A percentile compares a stretch with the other conserved stretches of the same genome.
These are phyloP conservation scores for Heterobasidion parviporum DNA, from an alignment of 1,284 basidiomycete species.

Conservation along the genomic window DNA sequence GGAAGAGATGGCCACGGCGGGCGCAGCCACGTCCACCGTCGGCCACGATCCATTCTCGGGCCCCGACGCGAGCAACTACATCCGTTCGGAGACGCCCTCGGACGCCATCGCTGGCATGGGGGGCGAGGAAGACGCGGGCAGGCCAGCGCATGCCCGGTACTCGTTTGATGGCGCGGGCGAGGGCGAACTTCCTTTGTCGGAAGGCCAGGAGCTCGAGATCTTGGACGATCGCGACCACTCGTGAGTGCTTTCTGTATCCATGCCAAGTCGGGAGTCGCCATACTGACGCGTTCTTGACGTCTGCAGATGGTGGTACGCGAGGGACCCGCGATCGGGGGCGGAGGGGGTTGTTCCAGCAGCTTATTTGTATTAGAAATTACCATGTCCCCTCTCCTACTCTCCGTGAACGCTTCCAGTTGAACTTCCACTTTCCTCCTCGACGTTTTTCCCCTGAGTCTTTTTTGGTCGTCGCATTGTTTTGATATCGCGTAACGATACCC, in stretches of 20 bases:
- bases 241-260: slow-evolving; percentile 37
- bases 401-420: background rate
- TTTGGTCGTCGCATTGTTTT: background rate
- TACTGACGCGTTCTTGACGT: slow-evolving; percentile 6
- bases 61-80: slow-evolving; percentile 65
- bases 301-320: slow-evolving; percentile 85
- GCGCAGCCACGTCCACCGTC: slow-evolving; percentile 10
- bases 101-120: slow-evolving; percentile 52
- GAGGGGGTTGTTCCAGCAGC: slow-evolving; percentile 88
- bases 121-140: slow-evolving; percentile 55
- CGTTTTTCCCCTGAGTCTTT: background rate
- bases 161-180: slow-evolving; percentile 73
- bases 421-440: background rate
- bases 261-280: slow-evolving; percentile 1
- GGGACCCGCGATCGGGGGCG: slow-evolving; percentile 66
- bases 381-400: background rate
- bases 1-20: slow-evolving; percentile 25
- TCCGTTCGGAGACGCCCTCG: slow-evolving; percentile 70
- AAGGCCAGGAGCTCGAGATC: slow-evolving; percentile 69
- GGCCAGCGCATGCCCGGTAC: slow-evolving; percentile 71
- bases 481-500: background rate
- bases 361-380: slow-evolving; percentile 60
- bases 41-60: slow-evolving; percentile 51
- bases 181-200: slow-evolving; percentile 62
- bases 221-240: slow-evolving; percentile 73